A percentile compares a stretch with the other conserved stretches of the same genome.
Conservation (phyloP, 768 basidiomycete species). For the Mycena epipterygia region DNA sequence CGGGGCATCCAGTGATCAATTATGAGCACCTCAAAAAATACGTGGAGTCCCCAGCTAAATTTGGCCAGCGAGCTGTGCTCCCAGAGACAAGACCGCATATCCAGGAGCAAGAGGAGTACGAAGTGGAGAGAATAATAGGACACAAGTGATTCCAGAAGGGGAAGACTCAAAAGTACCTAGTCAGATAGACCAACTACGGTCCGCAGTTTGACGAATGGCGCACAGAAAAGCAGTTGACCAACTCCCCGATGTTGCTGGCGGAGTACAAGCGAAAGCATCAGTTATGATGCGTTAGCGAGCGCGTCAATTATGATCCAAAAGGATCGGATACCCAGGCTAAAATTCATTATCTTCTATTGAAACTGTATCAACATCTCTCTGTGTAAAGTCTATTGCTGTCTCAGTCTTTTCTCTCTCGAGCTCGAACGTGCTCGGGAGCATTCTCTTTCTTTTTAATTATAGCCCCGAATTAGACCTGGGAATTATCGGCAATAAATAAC, state of each 20-base stretch:
- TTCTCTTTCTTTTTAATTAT: too few relatives aligned
- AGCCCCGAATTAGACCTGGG: too few relatives aligned
- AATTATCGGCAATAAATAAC: too few relatives aligned
- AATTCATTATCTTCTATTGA: too few relatives aligned
- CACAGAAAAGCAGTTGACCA: neutral
- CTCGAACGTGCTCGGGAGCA: too few relatives aligned
- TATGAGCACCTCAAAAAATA: constrained; percentile 9
- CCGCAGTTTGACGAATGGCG: neutral
- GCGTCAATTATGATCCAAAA: too few relatives aligned
- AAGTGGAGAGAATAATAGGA: neutral
- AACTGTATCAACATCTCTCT: too few relatives aligned
- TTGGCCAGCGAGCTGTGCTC: neutral
- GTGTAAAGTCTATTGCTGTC: too few relatives aligned
- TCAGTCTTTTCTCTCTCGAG: too few relatives aligned
- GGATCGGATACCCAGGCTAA: too few relatives aligned
- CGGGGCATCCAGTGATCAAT: neutral
- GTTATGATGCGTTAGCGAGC: neutral
- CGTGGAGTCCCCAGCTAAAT: neutral
- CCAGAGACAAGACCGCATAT: neutral
- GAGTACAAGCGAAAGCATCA: neutral
- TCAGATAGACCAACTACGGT: neutral
- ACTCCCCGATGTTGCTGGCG: neutral
- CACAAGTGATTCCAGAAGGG: neutral
- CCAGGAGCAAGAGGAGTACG: neutral
- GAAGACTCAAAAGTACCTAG: neutral